A percentile compares a stretch with the other conserved stretches of the same genome.
Conservation (phyloP, 345 rosid species). For the Salix purpurea region DNA sequence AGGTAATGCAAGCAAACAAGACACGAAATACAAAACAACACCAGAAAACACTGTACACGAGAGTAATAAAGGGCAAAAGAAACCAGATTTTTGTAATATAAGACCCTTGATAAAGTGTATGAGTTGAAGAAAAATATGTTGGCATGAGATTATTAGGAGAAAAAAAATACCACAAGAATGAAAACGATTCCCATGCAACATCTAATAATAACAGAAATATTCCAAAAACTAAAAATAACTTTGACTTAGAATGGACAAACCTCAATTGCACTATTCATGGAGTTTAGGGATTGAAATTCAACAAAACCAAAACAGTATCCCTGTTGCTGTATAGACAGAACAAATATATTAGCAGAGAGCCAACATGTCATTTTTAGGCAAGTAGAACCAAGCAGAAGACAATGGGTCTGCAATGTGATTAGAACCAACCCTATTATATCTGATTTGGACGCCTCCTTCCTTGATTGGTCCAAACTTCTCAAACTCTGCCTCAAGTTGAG, state of each 20-base stretch:
- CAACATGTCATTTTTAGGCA: not conserved
- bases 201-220: not conserved
- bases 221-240: not conserved
- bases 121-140: not conserved
- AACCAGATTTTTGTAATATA: too few relatives aligned
- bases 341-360: not conserved
- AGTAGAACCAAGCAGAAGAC: not conserved
- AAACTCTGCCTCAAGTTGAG: conserved; percentile 25
- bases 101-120: too few relatives aligned
- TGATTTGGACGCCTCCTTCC: conserved; percentile 26
- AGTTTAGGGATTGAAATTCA: conserved; percentile 23
- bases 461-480: conserved; percentile 28
- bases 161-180: not conserved
- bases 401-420: not conserved
- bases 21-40: too few relatives aligned
- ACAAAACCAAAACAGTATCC: conserved; percentile 32
- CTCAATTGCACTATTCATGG: conserved; percentile 24
- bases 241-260: not conserved
- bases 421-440: conserved; percentile 21
- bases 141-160: not conserved
- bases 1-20: too few relatives aligned
- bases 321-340: conserved; percentile 19
- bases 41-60: too few relatives aligned
- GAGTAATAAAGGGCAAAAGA: too few relatives aligned
- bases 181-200: not conserved